phyloP scores from a whole-genome alignment of 2,329 filamentous ascomycete genomes.

The Fusarium armeniacum region DNA sequence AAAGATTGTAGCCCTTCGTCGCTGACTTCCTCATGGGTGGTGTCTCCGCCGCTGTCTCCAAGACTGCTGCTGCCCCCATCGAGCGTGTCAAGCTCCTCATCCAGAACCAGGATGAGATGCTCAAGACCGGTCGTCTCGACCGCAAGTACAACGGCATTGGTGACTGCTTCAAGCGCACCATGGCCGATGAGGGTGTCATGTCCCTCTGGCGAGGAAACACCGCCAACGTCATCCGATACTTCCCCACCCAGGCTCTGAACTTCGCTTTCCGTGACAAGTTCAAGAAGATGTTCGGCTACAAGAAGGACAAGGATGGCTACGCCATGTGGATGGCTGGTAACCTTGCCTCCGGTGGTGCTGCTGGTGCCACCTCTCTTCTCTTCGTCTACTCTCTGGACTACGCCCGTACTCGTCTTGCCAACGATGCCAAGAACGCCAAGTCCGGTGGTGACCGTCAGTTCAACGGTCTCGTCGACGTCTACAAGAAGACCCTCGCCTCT shows the following conservation, averaged over 20 bases:
- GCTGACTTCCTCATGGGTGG: constrained; percentile 99
- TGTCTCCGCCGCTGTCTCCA: constrained; percentile 99
- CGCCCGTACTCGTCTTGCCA: constrained; percentile 99
- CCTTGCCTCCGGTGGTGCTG: constrained; percentile 98
- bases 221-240: constrained; percentile 99
- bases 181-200: constrained; percentile 90
- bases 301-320: constrained; percentile 99
- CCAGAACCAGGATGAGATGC: constrained; percentile 99
- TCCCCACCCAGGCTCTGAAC: constrained; percentile 99
- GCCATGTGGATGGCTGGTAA: constrained; percentile 99
- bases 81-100: constrained; percentile 99
- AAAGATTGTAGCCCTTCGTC: constrained; percentile 80
- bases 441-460: constrained; percentile 98
- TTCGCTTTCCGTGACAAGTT: constrained; percentile 99
- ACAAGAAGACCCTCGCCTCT: constrained; percentile 99
- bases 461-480: constrained; percentile 99
- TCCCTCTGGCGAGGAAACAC: constrained; percentile 99
- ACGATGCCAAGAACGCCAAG: constrained; percentile 99
- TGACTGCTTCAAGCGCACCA: constrained; percentile 97
- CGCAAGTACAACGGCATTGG: constrained; percentile 93
- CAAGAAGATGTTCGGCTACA: constrained; percentile 99
- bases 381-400: constrained; percentile 99
- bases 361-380: constrained; percentile 99
- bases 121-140: constrained; percentile 98
- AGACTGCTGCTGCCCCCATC: constrained; percentile 99